phyloP scores from a whole-genome alignment of 108 stramenopile species.

The Cyclotella atomus region DNA sequence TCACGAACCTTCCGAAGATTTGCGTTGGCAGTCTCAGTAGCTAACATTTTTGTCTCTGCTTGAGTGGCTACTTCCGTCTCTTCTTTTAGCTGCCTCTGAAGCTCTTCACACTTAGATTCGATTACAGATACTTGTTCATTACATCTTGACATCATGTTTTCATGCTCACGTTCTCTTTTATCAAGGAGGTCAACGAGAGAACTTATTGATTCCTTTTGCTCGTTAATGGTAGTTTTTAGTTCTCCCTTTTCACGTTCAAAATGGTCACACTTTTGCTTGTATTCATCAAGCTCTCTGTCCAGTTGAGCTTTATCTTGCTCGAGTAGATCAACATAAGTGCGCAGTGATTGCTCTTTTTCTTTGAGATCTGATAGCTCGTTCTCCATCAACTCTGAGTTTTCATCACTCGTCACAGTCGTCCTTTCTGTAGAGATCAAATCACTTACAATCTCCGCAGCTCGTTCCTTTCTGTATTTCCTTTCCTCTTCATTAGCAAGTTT shows the following conservation, averaged over 20 bases:
- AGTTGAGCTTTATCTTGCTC: slow-evolving; percentile 29
- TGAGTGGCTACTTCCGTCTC: slow-evolving; percentile 2
- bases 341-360: slow-evolving; percentile 28
- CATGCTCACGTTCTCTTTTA: slow-evolving; percentile 4
- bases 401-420: neutral
- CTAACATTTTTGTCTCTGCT: neutral
- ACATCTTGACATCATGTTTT: neutral
- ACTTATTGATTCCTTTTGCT: slow-evolving; percentile 31
- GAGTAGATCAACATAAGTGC: slow-evolving; percentile 23
- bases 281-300: slow-evolving; percentile 37
- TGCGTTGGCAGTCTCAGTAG: neutral
- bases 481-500: neutral
- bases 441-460: no score
- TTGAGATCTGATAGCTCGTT: slow-evolving; percentile 21
- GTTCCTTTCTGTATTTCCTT: neutral
- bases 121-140: slow-evolving; percentile 6
- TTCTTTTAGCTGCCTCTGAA: neutral
- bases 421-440: slow-evolving; percentile 3
- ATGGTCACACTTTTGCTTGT: slow-evolving; percentile 9
- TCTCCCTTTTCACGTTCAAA: neutral
- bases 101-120: neutral
- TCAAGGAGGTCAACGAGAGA: slow-evolving; percentile 40
- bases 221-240: neutral
- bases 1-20: slow-evolving; percentile 1
- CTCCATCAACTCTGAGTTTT: slow-evolving; percentile 1